Conservation (phyloP, 768 basidiomycete genomes). For the Podaxis pistillaris region DNA sequence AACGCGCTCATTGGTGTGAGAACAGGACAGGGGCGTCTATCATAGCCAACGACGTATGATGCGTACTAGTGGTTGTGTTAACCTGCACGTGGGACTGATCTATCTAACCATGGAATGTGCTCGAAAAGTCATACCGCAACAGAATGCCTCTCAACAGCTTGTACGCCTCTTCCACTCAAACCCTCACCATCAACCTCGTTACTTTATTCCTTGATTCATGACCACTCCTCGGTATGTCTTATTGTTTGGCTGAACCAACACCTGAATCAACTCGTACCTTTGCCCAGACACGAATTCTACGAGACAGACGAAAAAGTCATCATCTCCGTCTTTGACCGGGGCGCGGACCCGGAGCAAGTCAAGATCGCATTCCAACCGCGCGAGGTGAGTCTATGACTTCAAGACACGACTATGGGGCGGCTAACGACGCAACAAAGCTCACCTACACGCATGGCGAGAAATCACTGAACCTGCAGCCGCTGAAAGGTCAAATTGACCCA, state of each 20-base stretch:
- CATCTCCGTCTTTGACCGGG: slow-evolving; percentile 76
- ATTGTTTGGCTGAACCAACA: not conserved
- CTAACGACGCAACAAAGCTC: slow-evolving; percentile 34
- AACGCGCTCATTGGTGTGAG: too few relatives aligned
- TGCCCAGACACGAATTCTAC: slow-evolving; percentile 77
- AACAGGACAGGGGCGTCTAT: not conserved
- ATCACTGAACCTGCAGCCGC: slow-evolving; percentile 68
- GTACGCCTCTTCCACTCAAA: not conserved
- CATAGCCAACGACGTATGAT: not conserved
- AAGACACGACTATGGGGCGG: slow-evolving; percentile 6
- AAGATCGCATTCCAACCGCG: slow-evolving; percentile 62
- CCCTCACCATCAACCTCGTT: not conserved
- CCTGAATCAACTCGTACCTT: not conserved
- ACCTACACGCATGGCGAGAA: slow-evolving; percentile 70
- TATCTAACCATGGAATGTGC: slow-evolving; percentile 32
- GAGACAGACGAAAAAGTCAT: slow-evolving; percentile 77
- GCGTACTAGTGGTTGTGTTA: not conserved
- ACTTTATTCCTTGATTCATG: slow-evolving; percentile 23
- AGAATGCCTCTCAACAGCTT: slow-evolving; percentile 2
- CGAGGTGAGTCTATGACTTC: slow-evolving; percentile 41
- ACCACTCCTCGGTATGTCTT: slow-evolving; percentile 33
- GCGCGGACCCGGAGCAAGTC: slow-evolving; percentile 65
- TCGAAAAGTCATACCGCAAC: slow-evolving; percentile 24
- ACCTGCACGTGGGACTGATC: not conserved
- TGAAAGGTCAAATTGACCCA: slow-evolving; percentile 79